phyloP scores from a whole-genome alignment of 495 filamentous ascomycete genomes.

The Trichoderma virens region DNA sequence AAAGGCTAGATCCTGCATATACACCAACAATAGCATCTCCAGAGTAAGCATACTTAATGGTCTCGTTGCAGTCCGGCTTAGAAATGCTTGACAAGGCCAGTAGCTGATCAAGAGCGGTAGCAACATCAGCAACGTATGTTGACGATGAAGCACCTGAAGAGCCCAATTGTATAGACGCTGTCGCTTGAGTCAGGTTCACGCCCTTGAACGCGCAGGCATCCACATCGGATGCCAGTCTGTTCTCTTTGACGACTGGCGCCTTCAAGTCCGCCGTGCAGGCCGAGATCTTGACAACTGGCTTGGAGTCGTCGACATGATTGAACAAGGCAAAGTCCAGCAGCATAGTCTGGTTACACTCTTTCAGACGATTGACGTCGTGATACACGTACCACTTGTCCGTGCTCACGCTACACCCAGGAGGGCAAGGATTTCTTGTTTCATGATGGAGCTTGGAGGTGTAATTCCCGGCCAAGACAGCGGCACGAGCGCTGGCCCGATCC shows the following conservation, averaged over 20 bases:
- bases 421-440: not conserved
- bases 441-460: not conserved
- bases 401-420: not conserved
- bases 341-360: not conserved
- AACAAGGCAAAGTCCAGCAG: not conserved
- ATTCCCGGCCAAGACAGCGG: not conserved
- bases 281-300: not conserved
- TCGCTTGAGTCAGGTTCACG: not conserved
- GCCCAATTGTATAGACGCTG: not conserved
- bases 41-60: not conserved
- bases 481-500: not conserved
- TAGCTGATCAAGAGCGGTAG: not conserved
- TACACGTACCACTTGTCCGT: not conserved
- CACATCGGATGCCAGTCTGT: no score
- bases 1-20: not conserved
- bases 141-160: not conserved
- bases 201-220: no score
- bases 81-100: not conserved
- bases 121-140: not conserved
- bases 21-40: not conserved
- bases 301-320: not conserved
- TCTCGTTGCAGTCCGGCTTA: not conserved
- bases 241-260: no score
- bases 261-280: slow-evolving; percentile 4
- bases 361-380: not conserved